Conservation (phyloP, 192 early-diverging fungal genomes). For the Spinellus fusiger region DNA sequence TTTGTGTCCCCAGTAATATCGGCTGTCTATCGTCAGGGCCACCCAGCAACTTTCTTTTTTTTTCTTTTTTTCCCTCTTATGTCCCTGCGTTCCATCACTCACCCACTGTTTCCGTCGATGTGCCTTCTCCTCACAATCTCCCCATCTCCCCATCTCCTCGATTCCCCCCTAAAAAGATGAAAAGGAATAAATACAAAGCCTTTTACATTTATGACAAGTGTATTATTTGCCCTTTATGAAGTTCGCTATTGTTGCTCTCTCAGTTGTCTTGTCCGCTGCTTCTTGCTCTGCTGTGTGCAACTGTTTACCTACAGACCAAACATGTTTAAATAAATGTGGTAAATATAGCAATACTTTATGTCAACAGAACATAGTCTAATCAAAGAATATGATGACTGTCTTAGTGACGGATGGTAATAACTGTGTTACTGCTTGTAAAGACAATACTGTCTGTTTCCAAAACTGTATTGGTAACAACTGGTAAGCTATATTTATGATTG, state of each 20-base stretch:
- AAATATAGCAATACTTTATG: not conserved
- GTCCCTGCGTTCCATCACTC: not conserved
- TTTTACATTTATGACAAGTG: not conserved
- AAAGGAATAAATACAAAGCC: not conserved
- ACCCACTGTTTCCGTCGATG: not conserved
- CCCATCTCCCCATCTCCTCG: not conserved
- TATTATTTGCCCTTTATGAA: constrained; percentile 4
- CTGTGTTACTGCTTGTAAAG: constrained; percentile 4
- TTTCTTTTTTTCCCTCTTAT: not conserved
- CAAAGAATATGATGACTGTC: not conserved
- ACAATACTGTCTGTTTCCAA: constrained; percentile 3
- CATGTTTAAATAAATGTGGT: constrained; percentile 7
- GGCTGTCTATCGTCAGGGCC: too few species aligned
- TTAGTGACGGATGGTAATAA: constrained; percentile 5
- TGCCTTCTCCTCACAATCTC: not conserved
- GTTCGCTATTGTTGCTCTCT: not conserved
- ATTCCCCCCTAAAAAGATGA: not conserved
- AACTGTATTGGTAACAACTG: constrained; percentile 1
- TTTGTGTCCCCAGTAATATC: not conserved
- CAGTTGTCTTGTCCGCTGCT: not conserved
- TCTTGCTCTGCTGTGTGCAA: constrained; percentile 1
- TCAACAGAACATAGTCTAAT: not conserved
- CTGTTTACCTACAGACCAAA: not conserved
- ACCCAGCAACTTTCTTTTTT: too few species aligned
- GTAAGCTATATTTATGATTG: constrained; percentile 4